Base-by-base conservation (phyloP, 208 protist species). In the Trypanosoma lewisi region DNA sequence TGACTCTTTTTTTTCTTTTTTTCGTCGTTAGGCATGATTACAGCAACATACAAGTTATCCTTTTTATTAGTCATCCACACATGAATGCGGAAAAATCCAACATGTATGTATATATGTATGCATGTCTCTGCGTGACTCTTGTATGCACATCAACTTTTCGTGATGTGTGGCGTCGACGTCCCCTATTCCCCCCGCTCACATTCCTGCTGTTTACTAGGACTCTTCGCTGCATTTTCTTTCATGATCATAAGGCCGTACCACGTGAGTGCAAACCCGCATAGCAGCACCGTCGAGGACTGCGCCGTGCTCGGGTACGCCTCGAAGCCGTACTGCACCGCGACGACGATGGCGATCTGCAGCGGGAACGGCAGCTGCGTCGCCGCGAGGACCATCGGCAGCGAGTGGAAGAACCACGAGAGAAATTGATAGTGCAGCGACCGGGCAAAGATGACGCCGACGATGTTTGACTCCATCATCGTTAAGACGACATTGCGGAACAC, bases 341-440 rank as follows among this genome's bases (percentile, higher is more conserved):
- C 72, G 23, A 78, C 70, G 7, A 65, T 52, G n/a, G 60, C 54
- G 34, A 80, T 48, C 31, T 70, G 64, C 25, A 87, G 39, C 45
- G 69, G 11, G 21, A 66, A 50, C 7, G 81, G 75, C 33, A 77
- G 69, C 7, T 64, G 63, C 14, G 78, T 90, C 42, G 64, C 77
- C 47, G 63, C 64, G 21, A 85, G 63, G 21, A 83, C 58, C n/a
- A 97, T 78, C 7, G 92, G 91, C 9, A 97, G 45, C 6, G 70
- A 70, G 60, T 96, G 86, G 67, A 89, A 95, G 75, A 97, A 98
- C 89, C 93, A 98, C 12, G 70, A 59, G 55, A 96, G 91, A 68
- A 98, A 98, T 81, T 98, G 95, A 66, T 92, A 98, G 68, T 98
- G 95, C n/a, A 98, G 39, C 4, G 80, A 80, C 37, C 95, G 79